These are phyloP conservation scores for Nemophila menziesii DNA, from an alignment of 257 asterid species.

Conservation along the genomic window DNA sequence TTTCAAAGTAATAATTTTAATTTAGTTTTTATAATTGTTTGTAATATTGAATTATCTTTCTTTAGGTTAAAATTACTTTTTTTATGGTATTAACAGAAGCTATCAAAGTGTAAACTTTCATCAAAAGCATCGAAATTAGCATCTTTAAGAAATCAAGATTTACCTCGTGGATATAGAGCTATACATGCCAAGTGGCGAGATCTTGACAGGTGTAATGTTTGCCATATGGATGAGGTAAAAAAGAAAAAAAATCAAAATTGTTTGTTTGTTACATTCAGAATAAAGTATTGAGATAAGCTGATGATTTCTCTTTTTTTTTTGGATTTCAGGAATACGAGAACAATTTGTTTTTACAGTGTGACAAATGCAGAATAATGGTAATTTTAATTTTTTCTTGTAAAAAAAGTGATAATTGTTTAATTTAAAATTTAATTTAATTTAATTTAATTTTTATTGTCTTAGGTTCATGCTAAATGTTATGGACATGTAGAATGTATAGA, in stretches of 20 bases:
- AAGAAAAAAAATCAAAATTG: no score
- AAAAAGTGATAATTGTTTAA: no score
- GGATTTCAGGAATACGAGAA: slow-evolving; percentile 86
- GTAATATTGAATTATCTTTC: slow-evolving; percentile 9
- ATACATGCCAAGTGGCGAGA: slow-evolving; percentile 92
- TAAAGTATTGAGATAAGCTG: slow-evolving; percentile 15
- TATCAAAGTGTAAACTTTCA: slow-evolving; percentile 37
- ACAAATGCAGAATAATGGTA: slow-evolving; percentile 99
- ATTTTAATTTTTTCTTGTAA: slow-evolving; percentile 8
- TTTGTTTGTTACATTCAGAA: no score
- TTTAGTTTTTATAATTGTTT: background rate
- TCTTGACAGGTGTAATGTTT: slow-evolving; percentile 95
- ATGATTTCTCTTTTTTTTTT: slow-evolving; percentile 16
- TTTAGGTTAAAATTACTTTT: slow-evolving; percentile 11
- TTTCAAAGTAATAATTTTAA: slow-evolving; percentile 46
- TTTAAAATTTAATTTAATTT: no score
- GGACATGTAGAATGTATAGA: slow-evolving; percentile 79
- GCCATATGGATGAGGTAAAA: slow-evolving; percentile 97
- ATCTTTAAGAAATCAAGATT: slow-evolving; percentile 33
- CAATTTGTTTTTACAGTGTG: slow-evolving; percentile 95
- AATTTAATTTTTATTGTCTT: no score
- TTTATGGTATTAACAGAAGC: slow-evolving; percentile 43
- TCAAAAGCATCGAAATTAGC: slow-evolving; percentile 41
- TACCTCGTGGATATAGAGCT: slow-evolving; percentile 55
- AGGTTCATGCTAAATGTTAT: slow-evolving; percentile 99